These are phyloP conservation scores for Candida incommunis DNA, from an alignment of 805 yeast genomes.

Conservation along the genomic window DNA sequence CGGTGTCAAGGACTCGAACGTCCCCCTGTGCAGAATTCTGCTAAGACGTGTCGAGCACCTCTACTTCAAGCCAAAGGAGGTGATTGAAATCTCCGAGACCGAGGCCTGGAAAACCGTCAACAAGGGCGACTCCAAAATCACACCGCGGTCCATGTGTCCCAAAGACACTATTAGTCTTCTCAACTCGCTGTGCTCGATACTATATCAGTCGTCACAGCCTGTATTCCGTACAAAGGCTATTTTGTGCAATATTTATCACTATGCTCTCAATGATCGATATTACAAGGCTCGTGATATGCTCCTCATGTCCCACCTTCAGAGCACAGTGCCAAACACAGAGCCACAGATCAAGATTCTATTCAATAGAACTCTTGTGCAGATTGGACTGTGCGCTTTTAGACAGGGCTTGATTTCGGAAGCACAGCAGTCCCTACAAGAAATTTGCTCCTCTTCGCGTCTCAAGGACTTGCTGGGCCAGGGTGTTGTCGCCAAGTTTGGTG, in stretches of 20 bases:
- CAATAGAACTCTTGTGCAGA: constrained; percentile 90
- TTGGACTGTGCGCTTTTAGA: constrained; percentile 93
- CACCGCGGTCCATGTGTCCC: constrained; percentile 22
- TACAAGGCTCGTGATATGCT: constrained; percentile 78
- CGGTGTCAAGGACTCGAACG: constrained; percentile 18
- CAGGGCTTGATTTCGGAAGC: constrained; percentile 73
- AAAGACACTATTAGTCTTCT: constrained; percentile 43
- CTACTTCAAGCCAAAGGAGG: constrained; percentile 76
- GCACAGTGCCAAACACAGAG: constrained; percentile 72
- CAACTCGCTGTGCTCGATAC: constrained; percentile 46
- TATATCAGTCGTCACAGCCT: constrained; percentile 53
- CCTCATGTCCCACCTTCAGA: constrained; percentile 72
- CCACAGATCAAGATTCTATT: constrained; percentile 78
- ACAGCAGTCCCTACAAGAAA: constrained; percentile 75
- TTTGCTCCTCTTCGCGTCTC: constrained; percentile 71
- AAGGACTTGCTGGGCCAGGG: constrained; percentile 94
- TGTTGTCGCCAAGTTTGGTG: constrained; percentile 20
- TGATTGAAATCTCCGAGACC: constrained; percentile 54
- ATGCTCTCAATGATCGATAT: constrained; percentile 78
- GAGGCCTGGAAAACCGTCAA: constrained; percentile 54
- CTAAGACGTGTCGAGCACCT: constrained; percentile 81
- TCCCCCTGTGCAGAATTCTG: constrained; percentile 46
- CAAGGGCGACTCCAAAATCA: constrained; percentile 19
- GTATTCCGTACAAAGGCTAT: constrained; percentile 70
- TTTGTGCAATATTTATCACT: constrained; percentile 75